Evolutionary conservation across 345 rosid genomes (phyloP).

Genomic region (Euphorbia pulcherrima): DNA sequence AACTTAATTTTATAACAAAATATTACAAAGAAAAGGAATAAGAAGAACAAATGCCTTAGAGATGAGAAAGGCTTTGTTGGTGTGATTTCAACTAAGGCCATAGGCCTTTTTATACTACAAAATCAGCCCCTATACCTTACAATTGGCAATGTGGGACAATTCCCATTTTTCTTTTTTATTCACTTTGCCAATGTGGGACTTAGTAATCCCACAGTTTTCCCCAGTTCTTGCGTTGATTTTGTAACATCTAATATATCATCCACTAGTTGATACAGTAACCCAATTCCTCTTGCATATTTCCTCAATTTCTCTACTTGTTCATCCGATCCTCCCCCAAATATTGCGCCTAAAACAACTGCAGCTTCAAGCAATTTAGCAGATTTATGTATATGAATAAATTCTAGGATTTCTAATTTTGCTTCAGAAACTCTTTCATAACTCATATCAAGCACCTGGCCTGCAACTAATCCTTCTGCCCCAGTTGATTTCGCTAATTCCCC

Average conservation of each 20-base stretch:
- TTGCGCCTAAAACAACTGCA: slow-evolving; percentile 72
- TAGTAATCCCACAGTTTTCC: no score
- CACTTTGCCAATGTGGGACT: no score
- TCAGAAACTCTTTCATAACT: slow-evolving; percentile 52
- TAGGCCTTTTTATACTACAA: no score
- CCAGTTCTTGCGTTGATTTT: slow-evolving; percentile 68
- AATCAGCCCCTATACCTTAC: no score
- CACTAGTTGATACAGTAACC: slow-evolving; percentile 87
- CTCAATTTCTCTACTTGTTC: slow-evolving; percentile 71
- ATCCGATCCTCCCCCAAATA: slow-evolving; percentile 68
- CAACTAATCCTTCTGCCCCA: slow-evolving; percentile 71
- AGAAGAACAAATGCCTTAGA: no score
- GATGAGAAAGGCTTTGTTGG: no score
- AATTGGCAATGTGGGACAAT: no score
- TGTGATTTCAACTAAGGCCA: no score
- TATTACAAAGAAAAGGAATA: no score
- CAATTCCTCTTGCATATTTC: slow-evolving; percentile 63
- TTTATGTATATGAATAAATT: slow-evolving; percentile 82
- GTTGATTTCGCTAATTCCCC: slow-evolving; percentile 65
- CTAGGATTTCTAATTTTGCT: slow-evolving; percentile 64
- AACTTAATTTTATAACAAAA: no score
- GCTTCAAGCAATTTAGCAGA: slow-evolving; percentile 81
- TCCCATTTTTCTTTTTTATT: no score
- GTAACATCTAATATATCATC: slow-evolving; percentile 96
- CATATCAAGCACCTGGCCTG: slow-evolving; percentile 85